Conservation (phyloP, 1,284 basidiomycete genomes). For the Leccinum pseudoinsigne region DNA sequence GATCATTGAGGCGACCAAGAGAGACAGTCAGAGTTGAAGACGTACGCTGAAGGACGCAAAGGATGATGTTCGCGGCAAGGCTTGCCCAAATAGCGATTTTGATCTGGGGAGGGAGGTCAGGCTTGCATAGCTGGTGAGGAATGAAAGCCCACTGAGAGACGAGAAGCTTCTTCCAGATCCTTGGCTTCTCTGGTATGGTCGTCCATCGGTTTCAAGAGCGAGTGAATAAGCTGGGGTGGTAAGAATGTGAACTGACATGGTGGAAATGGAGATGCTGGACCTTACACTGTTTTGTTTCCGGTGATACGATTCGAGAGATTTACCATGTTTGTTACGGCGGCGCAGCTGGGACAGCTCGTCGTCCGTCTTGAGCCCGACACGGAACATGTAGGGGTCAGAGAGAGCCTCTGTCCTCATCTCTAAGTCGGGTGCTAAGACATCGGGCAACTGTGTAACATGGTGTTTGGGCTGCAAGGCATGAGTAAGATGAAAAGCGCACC, state of each 20-base stretch:
- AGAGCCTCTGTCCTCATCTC: slow-evolving; percentile 39
- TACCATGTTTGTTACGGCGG: slow-evolving; percentile 55
- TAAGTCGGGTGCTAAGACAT: slow-evolving; percentile 42
- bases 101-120: slow-evolving; percentile 47
- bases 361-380: slow-evolving; percentile 55
- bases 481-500: slow-evolving; percentile 10
- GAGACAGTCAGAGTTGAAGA: slow-evolving; percentile 3
- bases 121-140: slow-evolving; percentile 13
- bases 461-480: not conserved
- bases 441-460: slow-evolving; percentile 27
- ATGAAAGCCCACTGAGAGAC: slow-evolving; percentile 55
- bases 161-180: slow-evolving; percentile 59
- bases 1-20: not conserved
- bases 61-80: slow-evolving; percentile 71
- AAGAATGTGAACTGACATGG: slow-evolving; percentile 5
- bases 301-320: slow-evolving; percentile 72
- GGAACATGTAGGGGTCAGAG: slow-evolving; percentile 63
- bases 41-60: slow-evolving; percentile 71
- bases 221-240: slow-evolving; percentile 65
- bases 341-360: slow-evolving; percentile 62
- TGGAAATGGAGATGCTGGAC: slow-evolving; percentile 21
- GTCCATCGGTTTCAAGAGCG: slow-evolving; percentile 87
- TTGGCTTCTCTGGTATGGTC: slow-evolving; percentile 78
- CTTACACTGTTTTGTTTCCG: slow-evolving; percentile 78
- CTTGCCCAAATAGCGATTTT: slow-evolving; percentile 89